These are phyloP conservation scores for Lactarius akahatsu DNA, from an alignment of 768 basidiomycete species.

Conservation along the genomic window DNA sequence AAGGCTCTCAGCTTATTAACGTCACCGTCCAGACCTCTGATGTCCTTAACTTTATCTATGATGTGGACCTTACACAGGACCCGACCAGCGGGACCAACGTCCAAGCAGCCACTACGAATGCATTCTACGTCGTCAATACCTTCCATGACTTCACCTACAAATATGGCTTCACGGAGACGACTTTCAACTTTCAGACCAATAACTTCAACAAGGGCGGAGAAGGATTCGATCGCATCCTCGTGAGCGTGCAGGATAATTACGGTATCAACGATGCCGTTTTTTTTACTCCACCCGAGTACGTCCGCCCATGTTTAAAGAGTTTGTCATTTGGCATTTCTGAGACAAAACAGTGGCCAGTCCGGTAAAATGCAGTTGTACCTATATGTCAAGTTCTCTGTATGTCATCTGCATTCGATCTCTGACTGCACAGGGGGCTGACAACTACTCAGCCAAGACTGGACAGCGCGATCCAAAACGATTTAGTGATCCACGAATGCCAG, in stretches of 20 bases:
- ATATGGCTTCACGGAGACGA: slow-evolving; percentile 59
- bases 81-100: slow-evolving; percentile 48
- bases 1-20: slow-evolving; percentile 24
- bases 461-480: slow-evolving; percentile 63
- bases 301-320: not conserved
- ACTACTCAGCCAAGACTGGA: slow-evolving; percentile 52
- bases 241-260: slow-evolving; percentile 50
- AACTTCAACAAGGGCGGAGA: slow-evolving; percentile 40
- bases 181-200: slow-evolving; percentile 60
- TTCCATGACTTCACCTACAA: slow-evolving; percentile 35
- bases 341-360: slow-evolving; percentile 36
- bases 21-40: slow-evolving; percentile 41
- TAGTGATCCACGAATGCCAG: slow-evolving; percentile 48
- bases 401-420: slow-evolving; percentile 20
- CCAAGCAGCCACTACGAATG: slow-evolving; percentile 53
- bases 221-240: slow-evolving; percentile 50
- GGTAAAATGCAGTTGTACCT: slow-evolving; percentile 47
- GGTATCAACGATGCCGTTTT: slow-evolving; percentile 47
- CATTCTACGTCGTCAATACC: slow-evolving; percentile 57
- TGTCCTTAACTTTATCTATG: slow-evolving; percentile 43
- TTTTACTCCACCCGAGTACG: slow-evolving; percentile 46
- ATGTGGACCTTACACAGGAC: slow-evolving; percentile 36
- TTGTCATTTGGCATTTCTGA: not conserved
- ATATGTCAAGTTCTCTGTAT: slow-evolving; percentile 33
- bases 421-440: not conserved